Conservation (phyloP, 2,329 filamentous ascomycete genomes). For the Huntiella omanensis region DNA sequence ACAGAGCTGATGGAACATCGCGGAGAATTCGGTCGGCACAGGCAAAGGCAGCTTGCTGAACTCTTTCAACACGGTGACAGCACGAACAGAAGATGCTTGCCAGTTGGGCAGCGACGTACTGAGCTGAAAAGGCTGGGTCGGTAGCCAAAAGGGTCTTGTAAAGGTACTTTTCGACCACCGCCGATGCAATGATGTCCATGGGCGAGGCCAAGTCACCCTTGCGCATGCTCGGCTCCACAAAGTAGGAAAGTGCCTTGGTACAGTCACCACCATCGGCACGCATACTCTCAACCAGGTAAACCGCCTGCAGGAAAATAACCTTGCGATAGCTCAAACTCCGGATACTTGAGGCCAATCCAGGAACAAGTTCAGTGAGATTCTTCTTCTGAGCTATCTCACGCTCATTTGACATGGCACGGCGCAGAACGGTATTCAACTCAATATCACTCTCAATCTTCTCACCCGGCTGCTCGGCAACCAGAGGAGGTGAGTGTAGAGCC, state of each 20-base stretch:
- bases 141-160: constrained; percentile 52
- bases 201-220: constrained; percentile 41
- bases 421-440: constrained; percentile 82
- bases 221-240: constrained; percentile 74
- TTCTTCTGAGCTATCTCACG: constrained; percentile 67
- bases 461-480: constrained; percentile 74
- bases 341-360: constrained; percentile 60
- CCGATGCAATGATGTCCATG: constrained; percentile 45
- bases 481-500: constrained; percentile 67
- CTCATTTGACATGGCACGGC: constrained; percentile 66
- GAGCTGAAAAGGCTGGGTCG: constrained; percentile 66
- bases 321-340: constrained; percentile 73
- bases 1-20: constrained; percentile 74
- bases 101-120: constrained; percentile 76
- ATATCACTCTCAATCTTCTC: constrained; percentile 92
- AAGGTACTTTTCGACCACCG: constrained; percentile 64
- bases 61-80: constrained; percentile 81
- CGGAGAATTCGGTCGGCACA: constrained; percentile 75
- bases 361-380: constrained; percentile 53
- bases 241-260: constrained; percentile 77
- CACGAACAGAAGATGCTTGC: constrained; percentile 71
- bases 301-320: constrained; percentile 77
- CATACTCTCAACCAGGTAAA: constrained; percentile 74
- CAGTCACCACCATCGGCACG: constrained; percentile 77
- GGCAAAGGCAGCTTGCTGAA: constrained; percentile 68